These are phyloP conservation scores for Bacidia gigantensis DNA, from an alignment of 495 filamentous ascomycete genomes.

Conservation along the genomic window DNA sequence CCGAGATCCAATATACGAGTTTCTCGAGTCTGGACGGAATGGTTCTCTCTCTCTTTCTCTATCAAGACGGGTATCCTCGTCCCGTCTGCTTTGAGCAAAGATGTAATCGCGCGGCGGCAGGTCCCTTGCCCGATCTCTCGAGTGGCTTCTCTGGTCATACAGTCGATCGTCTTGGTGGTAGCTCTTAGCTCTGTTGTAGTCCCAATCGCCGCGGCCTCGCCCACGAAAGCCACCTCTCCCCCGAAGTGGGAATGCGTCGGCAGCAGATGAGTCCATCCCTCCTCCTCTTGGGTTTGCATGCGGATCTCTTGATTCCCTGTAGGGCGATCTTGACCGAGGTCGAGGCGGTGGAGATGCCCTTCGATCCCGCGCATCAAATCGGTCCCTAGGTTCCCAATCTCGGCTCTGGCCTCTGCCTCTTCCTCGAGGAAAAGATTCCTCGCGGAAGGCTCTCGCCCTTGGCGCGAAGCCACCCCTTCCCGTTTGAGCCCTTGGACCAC, in stretches of 20 bases:
- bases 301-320: slow-evolving; percentile 35
- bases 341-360: slow-evolving; percentile 20
- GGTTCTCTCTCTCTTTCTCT: slow-evolving; percentile 42
- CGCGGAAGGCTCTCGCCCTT: slow-evolving; percentile 33
- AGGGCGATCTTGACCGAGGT: slow-evolving; percentile 31
- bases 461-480: slow-evolving; percentile 41
- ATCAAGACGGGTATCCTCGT: slow-evolving; percentile 32
- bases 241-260: slow-evolving; percentile 42
- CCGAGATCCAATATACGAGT: slow-evolving; percentile 17
- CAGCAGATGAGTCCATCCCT: slow-evolving; percentile 51
- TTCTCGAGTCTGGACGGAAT: slow-evolving; percentile 30
- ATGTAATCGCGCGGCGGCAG: slow-evolving; percentile 31
- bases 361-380: slow-evolving; percentile 19
- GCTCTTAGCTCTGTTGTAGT: slow-evolving; percentile 43
- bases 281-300: slow-evolving; percentile 31
- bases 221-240: slow-evolving; percentile 47
- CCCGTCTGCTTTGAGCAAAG: slow-evolving; percentile 30
- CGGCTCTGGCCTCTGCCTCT: slow-evolving; percentile 25
- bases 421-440: slow-evolving; percentile 25
- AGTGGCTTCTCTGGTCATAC: slow-evolving; percentile 45
- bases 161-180: slow-evolving; percentile 53
- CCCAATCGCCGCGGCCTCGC: slow-evolving; percentile 55
- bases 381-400: slow-evolving; percentile 24
- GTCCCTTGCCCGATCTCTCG: slow-evolving; percentile 35
- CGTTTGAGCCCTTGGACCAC: slow-evolving; percentile 56